Base-by-base conservation (phyloP, 2,329 filamentous ascomycete genomes). In the Aspergillus fumigatus region DNA sequence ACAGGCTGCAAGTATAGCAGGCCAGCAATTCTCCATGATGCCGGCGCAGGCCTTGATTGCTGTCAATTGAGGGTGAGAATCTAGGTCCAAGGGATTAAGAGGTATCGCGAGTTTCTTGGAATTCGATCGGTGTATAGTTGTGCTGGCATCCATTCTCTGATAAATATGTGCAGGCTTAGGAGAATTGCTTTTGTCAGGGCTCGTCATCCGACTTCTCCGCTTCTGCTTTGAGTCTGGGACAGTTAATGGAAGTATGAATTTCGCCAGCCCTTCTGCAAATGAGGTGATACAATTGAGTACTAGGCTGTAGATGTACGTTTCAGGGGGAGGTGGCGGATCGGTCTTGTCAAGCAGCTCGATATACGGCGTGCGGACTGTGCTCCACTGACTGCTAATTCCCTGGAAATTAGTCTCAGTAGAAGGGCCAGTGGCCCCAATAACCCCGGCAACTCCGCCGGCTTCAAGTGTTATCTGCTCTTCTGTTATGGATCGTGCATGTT, bases 311-410 rank as follows among this genome's bases (percentile, higher is more conserved):
- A 96, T 83, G 67, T 99, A 99, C 0, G 94, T 96, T 59, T 97
- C 93, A 0, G 94, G 94, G 23, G 96, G 84, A 0, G 79, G 66
- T 3, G 93, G 92, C 0, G 93, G 83, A 50, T 96, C 92, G 0
- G 86, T 84, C 72, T 97, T 99, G 75, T 99, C 94, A 21, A 97
- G 83, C 62, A 96, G 90, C 65, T 99, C 94, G 59, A 97, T 90
- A 68, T 91, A 96, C 4, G 92, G 88, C 10, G 92, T 88, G 51
- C 91, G 85, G 59, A 96, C 84, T 11, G 88, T 84, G 72, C 94
- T 99, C 92, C 92, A 97, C 67, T 96, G 89, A 3, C 83, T 86
- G 73, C 92, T 96, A 67, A 99, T 92, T 8, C 91, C 92, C 50
- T 79, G 77, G 0, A 84, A 86, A 61, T 83, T 88, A 26, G 83